Base-by-base conservation (phyloP, 257 asterid genomes). In the Przewalskia tangutica region DNA sequence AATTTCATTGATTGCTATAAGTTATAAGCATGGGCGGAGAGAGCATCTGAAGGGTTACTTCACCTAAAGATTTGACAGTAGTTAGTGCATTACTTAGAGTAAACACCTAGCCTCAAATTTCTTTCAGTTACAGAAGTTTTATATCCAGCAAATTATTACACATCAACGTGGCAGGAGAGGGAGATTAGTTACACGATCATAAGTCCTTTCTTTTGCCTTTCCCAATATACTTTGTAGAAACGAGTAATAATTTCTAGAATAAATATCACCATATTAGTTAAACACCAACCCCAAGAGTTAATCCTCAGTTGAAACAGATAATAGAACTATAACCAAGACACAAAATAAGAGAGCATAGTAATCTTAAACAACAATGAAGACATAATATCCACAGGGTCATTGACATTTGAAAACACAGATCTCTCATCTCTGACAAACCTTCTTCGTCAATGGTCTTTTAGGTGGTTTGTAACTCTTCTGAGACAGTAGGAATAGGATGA, bases 401-500 rank as follows among this genome's bases (percentile, higher is more conserved):
- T 6, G 79, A 20, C 79, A 20, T 12, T 46, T 71, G 20, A 71
- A 71, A 71, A 46, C 3, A 42, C 36, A 44, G 60, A 48, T 48
- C 6, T 20, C 17, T 48, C n/a, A n/a, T n/a, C n/a, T n/a, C n/a
- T n/a, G 23, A 56, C 85, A 66, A 78, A 95, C 99, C 99, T 90
- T 94, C 85, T 90, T 80, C 7, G 98, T 94, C 87, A 95, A 80
- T 65, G 99, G 99, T 84, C 97, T 94, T 88, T 95, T 95, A 58
- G 99, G 99, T 82, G 99, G 99, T 88, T 90, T 92, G 86, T 95
- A 95, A 91, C 98, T 94, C 83, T 91, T 94, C 82, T 92, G 98
- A 48, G 97, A 90, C 14, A 95, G 88, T 85, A 95, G 94, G 86
- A 89, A 92, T 85, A 92, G 86, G 81, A 95, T 94, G 77, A 94